Evolutionary conservation across 495 filamentous ascomycete genomes (phyloP).

Genomic region (Cladorrhinum samala): DNA sequence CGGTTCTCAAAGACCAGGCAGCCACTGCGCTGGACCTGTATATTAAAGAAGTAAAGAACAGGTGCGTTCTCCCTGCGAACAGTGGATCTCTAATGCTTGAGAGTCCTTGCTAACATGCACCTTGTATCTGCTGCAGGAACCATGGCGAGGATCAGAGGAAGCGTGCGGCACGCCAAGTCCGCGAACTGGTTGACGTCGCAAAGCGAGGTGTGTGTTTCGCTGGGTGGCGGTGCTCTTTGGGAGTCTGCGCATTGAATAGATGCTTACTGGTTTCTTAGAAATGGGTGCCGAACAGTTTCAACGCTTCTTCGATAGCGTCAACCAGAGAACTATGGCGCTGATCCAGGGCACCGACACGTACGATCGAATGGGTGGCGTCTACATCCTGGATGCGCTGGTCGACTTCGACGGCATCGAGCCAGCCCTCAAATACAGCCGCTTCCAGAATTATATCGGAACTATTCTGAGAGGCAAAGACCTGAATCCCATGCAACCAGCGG

Average conservation of each 20-base stretch:
- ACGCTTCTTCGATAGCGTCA: slow-evolving; percentile 72
- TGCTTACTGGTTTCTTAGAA: slow-evolving; percentile 48
- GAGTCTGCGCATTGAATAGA: too few relatives aligned
- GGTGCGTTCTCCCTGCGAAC: slow-evolving; percentile 22
- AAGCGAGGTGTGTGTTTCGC: slow-evolving; percentile 29
- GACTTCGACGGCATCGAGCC: slow-evolving; percentile 94
- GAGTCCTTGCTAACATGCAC: slow-evolving; percentile 8
- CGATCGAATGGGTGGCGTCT: slow-evolving; percentile 84
- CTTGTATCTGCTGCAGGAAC: slow-evolving; percentile 8
- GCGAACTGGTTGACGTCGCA: slow-evolving; percentile 34
- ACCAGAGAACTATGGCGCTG: slow-evolving; percentile 64
- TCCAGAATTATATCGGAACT: slow-evolving; percentile 80
- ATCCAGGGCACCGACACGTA: slow-evolving; percentile 78
- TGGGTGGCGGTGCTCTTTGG: too few relatives aligned
- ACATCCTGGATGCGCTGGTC: slow-evolving; percentile 86
- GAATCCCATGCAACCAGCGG: slow-evolving; percentile 77
- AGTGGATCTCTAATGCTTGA: too few relatives aligned
- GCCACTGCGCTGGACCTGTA: slow-evolving; percentile 26
- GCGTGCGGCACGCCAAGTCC: slow-evolving; percentile 35
- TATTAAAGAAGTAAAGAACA: slow-evolving; percentile 29
- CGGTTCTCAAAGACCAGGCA: slow-evolving; percentile 26
- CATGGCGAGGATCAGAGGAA: slow-evolving; percentile 34
- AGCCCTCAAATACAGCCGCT: slow-evolving; percentile 88
- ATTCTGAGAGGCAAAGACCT: slow-evolving; percentile 86
- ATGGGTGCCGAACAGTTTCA: slow-evolving; percentile 70